Conservation (phyloP, 768 basidiomycete genomes). For the Hericium erinaceus region DNA sequence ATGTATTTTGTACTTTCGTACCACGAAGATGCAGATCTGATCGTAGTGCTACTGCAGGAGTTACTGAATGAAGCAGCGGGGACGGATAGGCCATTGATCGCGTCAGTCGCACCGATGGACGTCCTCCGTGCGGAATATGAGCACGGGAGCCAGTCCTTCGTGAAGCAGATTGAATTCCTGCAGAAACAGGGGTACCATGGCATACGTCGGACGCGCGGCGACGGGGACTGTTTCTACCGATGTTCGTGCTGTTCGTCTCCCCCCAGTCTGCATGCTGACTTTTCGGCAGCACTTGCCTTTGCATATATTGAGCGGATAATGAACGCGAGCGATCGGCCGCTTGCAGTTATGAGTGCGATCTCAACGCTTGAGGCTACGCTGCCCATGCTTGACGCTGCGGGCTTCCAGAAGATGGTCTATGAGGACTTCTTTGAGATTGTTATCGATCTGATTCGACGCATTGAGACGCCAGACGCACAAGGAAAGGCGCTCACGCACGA, state of each 20-base stretch:
- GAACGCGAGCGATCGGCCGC: slow-evolving; percentile 30
- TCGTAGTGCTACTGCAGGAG: slow-evolving; percentile 18
- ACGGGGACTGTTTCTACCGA: slow-evolving; percentile 87
- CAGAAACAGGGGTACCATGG: slow-evolving; percentile 48
- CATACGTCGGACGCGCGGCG: slow-evolving; percentile 69
- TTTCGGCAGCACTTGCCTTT: slow-evolving; percentile 64
- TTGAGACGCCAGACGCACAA: slow-evolving; percentile 29
- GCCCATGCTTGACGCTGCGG: slow-evolving; percentile 41
- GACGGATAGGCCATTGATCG: slow-evolving; percentile 43
- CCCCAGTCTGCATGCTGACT: slow-evolving; percentile 10
- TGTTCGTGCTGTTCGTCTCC: slow-evolving; percentile 36
- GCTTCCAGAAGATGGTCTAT: slow-evolving; percentile 59
- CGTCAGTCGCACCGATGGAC: slow-evolving; percentile 40
- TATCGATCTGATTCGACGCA: slow-evolving; percentile 35
- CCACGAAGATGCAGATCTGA: no score
- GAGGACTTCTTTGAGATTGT: slow-evolving; percentile 73
- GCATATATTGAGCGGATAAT: slow-evolving; percentile 72
- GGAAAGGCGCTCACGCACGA: slow-evolving; percentile 27
- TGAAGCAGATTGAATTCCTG: slow-evolving; percentile 71
- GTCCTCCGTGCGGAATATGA: slow-evolving; percentile 60
- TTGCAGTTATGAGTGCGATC: slow-evolving; percentile 41
- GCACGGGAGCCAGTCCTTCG: slow-evolving; percentile 45
- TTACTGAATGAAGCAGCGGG: slow-evolving; percentile 29
- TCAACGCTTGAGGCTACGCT: slow-evolving; percentile 42
- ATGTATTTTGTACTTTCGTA: background rate